Evolutionary conservation across 805 yeast species (phyloP), one percentile per base, ranked within the genome.

Genomic region (Hanseniaspora lindneri): DNA sequence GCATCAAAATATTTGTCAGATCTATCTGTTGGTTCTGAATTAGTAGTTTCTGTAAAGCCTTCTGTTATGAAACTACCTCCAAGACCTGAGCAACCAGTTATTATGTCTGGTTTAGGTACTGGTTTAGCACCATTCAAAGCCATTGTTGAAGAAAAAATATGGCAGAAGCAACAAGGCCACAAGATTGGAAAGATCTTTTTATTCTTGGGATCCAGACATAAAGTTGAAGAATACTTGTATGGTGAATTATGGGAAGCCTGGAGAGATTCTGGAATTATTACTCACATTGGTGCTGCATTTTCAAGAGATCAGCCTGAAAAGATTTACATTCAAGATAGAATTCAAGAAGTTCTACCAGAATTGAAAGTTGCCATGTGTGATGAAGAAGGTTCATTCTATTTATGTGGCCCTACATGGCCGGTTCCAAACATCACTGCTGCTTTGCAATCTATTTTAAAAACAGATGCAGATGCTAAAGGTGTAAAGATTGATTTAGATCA

Each of bases 391-490:
- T 80, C 87, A 23, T 89, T 89, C 76, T 89, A 89, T 69, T 73
- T 89, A 63, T 89, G 97, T 77, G 97, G 97, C 54, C 97, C 97
- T 37, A 89, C 96, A 2, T 89, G 97, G 97, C 97, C 97, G 29
- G 96, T 89, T 60, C 96, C 97, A 10, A 96, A 88, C 64, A 83
- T 89, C 58, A 83, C 95, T 47, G 82, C 80, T 39, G 94, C 95
- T 58, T 70, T 89, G 56, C 82, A 82, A 60, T 95, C 85, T 54
- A 82, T 89, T 56, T 73, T 87, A 44, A 65, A 66, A 21, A 73
- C 74, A 40, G 95, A 84, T 54, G 94, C 95, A 23, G 70, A 68
- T 46, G 70, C 69, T 54, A 73, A 70, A 48, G 94, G 92, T 50
- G 74, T 71, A 44, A 72, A 74, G 57, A 70, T 83, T 51, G 94